Evolutionary conservation across 2,329 filamentous ascomycete species (phyloP).

Genomic region (Didymella glomerata): DNA sequence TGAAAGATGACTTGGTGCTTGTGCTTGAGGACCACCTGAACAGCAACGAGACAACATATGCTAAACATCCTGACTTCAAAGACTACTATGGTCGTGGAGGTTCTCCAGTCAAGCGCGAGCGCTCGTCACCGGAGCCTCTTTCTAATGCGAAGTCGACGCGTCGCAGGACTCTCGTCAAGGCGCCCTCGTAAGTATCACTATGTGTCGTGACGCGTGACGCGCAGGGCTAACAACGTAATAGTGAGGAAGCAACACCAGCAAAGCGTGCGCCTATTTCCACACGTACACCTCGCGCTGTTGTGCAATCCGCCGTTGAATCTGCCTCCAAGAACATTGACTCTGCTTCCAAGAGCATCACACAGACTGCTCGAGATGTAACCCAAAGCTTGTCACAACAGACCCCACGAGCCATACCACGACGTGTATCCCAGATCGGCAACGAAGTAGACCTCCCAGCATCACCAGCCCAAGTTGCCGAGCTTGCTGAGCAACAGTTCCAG

Average conservation of each 20-base stretch:
- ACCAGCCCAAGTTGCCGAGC: constrained; percentile 65
- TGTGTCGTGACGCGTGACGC: constrained; percentile 38
- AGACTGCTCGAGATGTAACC: constrained; percentile 9
- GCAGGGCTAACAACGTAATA: constrained; percentile 39
- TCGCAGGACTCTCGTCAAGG: constrained; percentile 48
- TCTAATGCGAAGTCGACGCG: constrained; percentile 42
- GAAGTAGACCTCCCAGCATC: constrained; percentile 71
- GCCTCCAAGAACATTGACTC: constrained; percentile 16
- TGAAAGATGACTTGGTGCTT: constrained; percentile 80
- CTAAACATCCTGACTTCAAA: constrained; percentile 69
- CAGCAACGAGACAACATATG: constrained; percentile 71
- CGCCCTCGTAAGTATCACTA: constrained; percentile 38
- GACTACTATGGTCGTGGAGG: constrained; percentile 77
- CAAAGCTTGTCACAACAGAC: constrained; percentile 29
- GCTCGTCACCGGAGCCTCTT: constrained; percentile 48
- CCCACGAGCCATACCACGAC: constrained; percentile 51
- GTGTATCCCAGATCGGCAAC: constrained; percentile 67
- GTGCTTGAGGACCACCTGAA: constrained; percentile 51
- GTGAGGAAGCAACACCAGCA: constrained; percentile 56
- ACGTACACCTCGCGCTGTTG: constrained; percentile 15
- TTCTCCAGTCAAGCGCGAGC: constrained; percentile 62
- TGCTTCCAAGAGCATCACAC: constrained; percentile 10
- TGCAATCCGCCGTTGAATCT: constrained; percentile 39
- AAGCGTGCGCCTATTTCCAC: constrained; percentile 39
- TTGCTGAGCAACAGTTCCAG: constrained; percentile 76